A percentile compares a stretch with the other conserved stretches of the same genome.
phyloP scores from a whole-genome alignment of 352 stramenopile species.

The Pseudoperonospora humuli region DNA sequence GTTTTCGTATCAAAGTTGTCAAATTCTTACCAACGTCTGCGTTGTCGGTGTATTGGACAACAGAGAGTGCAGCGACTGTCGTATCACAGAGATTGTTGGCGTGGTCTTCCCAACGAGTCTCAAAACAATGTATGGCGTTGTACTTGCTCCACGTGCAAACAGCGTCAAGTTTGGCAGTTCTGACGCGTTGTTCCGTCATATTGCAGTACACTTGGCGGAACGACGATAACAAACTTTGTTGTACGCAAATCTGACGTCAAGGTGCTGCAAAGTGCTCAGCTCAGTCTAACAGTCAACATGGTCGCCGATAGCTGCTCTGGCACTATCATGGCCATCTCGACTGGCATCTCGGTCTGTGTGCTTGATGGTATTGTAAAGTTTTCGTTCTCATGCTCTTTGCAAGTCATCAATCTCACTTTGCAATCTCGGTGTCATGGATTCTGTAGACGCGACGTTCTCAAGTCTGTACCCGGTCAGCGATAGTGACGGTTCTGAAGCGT shows the following conservation, averaged over 20 bases:
- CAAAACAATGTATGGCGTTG: slow-evolving; percentile 26
- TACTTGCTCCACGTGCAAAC: not conserved
- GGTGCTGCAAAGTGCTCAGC: slow-evolving; percentile 17
- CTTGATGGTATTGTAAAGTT: slow-evolving; percentile 15
- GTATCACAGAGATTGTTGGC: slow-evolving; percentile 20
- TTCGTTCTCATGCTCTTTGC: not conserved
- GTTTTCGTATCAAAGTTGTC: not conserved
- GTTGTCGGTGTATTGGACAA: slow-evolving; percentile 8
- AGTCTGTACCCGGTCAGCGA: slow-evolving; percentile 22
- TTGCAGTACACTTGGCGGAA: slow-evolving; percentile 18
- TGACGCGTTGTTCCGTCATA: slow-evolving; percentile 4
- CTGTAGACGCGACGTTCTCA: slow-evolving; percentile 21
- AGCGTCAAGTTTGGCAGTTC: too few species aligned
- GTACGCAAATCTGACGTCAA: slow-evolving; percentile 31
- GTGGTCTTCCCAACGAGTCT: slow-evolving; percentile 25
- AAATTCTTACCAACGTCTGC: slow-evolving; percentile 6
- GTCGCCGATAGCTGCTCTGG: slow-evolving; percentile 16
- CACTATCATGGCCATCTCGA: slow-evolving; percentile 15
- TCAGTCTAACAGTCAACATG: slow-evolving; percentile 20
- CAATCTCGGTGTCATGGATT: too few species aligned
- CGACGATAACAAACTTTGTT: slow-evolving; percentile 27
- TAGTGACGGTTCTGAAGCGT: slow-evolving; percentile 3
- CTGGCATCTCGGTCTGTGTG: slow-evolving; percentile 20
- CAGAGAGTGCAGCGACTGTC: slow-evolving; percentile 25
- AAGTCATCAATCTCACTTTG: not conserved